Percentiles rank a stretch among this genome's conserved stretches.
Evolutionary conservation across 1,284 basidiomycete genomes (phyloP).

Genomic region (Cutaneotrichosporon sp.): DNA sequence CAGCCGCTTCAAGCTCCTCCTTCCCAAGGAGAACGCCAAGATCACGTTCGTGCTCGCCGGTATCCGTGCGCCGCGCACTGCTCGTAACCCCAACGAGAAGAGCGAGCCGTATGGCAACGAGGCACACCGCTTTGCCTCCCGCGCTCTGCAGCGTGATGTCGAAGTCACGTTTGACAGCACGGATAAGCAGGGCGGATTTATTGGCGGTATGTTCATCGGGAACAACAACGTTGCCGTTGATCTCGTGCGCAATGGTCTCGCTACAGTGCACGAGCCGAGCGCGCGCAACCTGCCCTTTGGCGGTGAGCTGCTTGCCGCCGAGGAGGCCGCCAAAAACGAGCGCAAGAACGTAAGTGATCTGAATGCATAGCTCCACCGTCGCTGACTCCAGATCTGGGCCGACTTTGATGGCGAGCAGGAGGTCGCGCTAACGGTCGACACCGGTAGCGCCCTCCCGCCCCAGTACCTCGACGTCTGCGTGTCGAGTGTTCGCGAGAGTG

Average conservation of each 20-base stretch:
- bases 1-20: constrained; percentile 87
- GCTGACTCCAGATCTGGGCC: constrained; percentile 68
- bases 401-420: constrained; percentile 68
- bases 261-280: constrained; percentile 81
- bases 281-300: constrained; percentile 77
- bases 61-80: constrained; percentile 77
- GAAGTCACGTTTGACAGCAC: constrained; percentile 86
- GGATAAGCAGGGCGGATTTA: constrained; percentile 95
- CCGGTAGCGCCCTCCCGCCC: constrained; percentile 63
- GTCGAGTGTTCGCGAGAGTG: constrained; percentile 78
- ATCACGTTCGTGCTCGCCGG: constrained; percentile 84
- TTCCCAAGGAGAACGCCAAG: constrained; percentile 89
- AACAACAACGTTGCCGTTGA: constrained; percentile 77
- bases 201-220: constrained; percentile 79
- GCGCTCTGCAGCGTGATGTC: constrained; percentile 90
- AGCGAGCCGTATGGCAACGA: constrained; percentile 85
- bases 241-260: constrained; percentile 73
- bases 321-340: constrained; percentile 75
- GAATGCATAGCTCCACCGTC: not conserved
- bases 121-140: constrained; percentile 74
- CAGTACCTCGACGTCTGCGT: constrained; percentile 91
- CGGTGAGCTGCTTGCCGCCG: constrained; percentile 76
- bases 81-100: constrained; percentile 78
- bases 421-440: constrained; percentile 53
- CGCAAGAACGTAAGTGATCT: constrained; percentile 65